Evolutionary conservation across 768 basidiomycete species (phyloP), one percentile per base, ranked within the genome.

Genomic region (Holtermanniella nyarrowii): DNA sequence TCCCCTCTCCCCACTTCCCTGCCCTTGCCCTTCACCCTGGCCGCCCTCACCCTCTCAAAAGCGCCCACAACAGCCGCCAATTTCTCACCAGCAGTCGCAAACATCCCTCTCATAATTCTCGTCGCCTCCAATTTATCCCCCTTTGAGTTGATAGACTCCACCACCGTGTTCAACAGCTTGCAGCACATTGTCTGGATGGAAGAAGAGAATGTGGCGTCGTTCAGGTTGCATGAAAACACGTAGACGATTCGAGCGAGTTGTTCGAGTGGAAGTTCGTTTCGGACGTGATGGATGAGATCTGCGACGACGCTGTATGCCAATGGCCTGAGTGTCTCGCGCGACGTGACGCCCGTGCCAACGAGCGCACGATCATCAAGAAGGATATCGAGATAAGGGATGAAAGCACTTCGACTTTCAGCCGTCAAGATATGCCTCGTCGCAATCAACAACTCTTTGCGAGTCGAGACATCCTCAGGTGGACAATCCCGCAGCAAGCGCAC

Each of bases 401-500:
- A 79, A 14, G 83, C 83, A 40, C 81, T 78, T 44, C 88, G 78
- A 62, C 88, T 83, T 14, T 82, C 79, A 13, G 83, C 84, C 14
- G 79, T 81, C 56, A 90, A 79, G 20, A 97, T 79, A 71, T 97
- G 91, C 41, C 93, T 80, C 47, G 93, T 83, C 11, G 90, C 89
- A 12, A 93, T 83, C 75, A 93, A 82, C 45, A 96, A 75, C 66
- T 97, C 93, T 78, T 85, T 88, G 45, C 93, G 77, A 18, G 88
- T 78, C 7, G 80, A 75, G 13, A 88, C 84, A 7, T 84, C 84
- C 63, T 85, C 87, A 0, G 84, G 77, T 37, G 95, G 91, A 65
- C 90, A 90, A 68, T 97, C 91, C 66, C 95, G 86, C 44, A 97
- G 76, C 26, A 97, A 76, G n/a, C 95, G 79, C 26, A 97, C 73